phyloP scores from a whole-genome alignment of 306 rosid species.

The Carpinus fangiana region DNA sequence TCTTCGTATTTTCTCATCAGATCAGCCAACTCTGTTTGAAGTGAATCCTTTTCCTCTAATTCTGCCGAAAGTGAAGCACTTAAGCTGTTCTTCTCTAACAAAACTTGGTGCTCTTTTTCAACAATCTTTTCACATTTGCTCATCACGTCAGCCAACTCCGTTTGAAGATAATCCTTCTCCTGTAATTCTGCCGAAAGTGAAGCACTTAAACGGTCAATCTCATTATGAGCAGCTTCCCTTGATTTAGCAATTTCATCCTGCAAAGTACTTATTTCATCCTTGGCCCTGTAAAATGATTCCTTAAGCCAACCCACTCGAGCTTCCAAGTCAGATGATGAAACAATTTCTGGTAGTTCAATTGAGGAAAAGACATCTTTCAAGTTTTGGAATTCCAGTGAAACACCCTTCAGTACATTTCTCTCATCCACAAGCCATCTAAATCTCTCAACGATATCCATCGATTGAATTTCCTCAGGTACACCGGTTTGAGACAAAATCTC shows the following conservation, averaged over 20 bases:
- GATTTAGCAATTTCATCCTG: conserved; percentile 55
- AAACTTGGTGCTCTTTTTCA: conserved; percentile 49
- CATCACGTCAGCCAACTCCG: conserved; percentile 61
- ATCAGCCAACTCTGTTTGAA: conserved; percentile 63
- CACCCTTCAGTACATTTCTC: conserved; percentile 50
- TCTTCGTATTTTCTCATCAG: conserved; percentile 51
- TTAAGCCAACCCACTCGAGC: conserved; percentile 70
- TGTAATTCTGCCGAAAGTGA: conserved; percentile 61
- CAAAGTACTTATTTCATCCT: conserved; percentile 41
- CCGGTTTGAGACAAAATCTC: conserved; percentile 55
- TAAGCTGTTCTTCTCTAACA: conserved; percentile 38
- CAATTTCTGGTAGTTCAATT: conserved; percentile 61
- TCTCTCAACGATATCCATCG: conserved; percentile 60
- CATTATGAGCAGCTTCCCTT: conserved; percentile 52
- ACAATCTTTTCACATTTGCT: conserved; percentile 47
- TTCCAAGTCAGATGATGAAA: conserved; percentile 66
- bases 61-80: conserved; percentile 59
- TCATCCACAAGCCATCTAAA: conserved; percentile 72
- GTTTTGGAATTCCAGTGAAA: conserved; percentile 56
- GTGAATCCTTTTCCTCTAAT: conserved; percentile 62
- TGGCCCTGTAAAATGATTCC: conserved; percentile 60
- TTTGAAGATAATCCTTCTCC: conserved; percentile 68
- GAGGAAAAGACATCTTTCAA: conserved; percentile 55
- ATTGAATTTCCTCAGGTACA: conserved; percentile 51
- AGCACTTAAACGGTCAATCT: conserved; percentile 56